Base-by-base conservation (phyloP, 2,329 filamentous ascomycete genomes). In the Colletotrichum camelliae region DNA sequence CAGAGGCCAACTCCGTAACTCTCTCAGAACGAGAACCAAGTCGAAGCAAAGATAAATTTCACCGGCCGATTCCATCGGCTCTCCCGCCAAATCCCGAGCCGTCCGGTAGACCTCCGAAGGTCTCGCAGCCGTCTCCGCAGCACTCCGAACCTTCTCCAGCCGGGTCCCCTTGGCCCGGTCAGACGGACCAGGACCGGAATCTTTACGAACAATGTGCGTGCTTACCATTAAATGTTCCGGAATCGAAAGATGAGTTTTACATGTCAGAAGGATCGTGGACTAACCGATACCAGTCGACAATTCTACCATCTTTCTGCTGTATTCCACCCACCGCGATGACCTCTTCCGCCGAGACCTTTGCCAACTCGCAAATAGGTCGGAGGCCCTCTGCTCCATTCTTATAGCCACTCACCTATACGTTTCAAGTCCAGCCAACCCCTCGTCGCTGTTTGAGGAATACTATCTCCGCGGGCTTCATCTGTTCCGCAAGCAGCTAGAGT, bases 401-500 rank as follows among this genome's bases (percentile, higher is more conserved):
- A 39, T 70, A 13, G 67, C 67, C 24, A 70, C 57, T 12, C 57
- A 70, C n/a, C 35, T 70, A 18, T 70, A 70, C 8, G 55, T 70
- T 2, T 70, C 67, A 3, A 55, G 12, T 15, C 67, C 67, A 13
- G 29, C 37, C 15, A 62, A 62, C 8, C 58, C 67, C 13, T 27
- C 67, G 6, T 31, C 37, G 7, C 35, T 70, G 24, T 70, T 70
- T 15, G 27, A 62, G 13, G 67, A 70, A 13, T 64, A 70, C 58
- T 70, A 70, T 29, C 21, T 70, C 12, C 67, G 58, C 7, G 58
- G 67, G 27, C 67, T 70, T 21, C 29, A 31, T 16, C 67, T 70
- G 1, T 70, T 70, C n/a, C 67, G 67, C 10, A 70, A 70, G n/a
- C 67, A 70, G 24, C 58, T 62, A 3, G 35, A 61, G 7, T 60